These are phyloP conservation scores for Coleophoma cylindrospora DNA, from an alignment of 2,329 filamentous ascomycete genomes.

Conservation along the genomic window DNA sequence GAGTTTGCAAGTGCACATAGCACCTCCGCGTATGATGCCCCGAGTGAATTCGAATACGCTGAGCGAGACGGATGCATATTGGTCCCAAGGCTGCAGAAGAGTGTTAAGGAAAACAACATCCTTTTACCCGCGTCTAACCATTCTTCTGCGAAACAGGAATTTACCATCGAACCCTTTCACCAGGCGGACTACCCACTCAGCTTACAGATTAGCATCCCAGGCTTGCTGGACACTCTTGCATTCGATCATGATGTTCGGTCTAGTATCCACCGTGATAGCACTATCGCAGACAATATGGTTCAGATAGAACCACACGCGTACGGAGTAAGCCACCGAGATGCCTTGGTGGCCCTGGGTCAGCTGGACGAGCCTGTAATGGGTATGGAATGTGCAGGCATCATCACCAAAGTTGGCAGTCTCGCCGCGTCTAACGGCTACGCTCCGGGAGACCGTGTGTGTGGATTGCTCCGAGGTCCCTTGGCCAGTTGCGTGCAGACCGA, in stretches of 20 bases:
- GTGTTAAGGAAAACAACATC: not conserved
- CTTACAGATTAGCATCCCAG: slow-evolving; percentile 3
- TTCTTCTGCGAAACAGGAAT: not conserved
- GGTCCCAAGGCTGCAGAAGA: not conserved
- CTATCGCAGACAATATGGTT: slow-evolving; percentile 20
- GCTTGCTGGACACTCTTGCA: slow-evolving; percentile 10
- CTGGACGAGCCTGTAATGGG: slow-evolving; percentile 6
- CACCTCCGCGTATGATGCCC: not conserved
- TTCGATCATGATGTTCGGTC: not conserved
- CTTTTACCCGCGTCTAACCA: not conserved
- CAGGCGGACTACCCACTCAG: not conserved
- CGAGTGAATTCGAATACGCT: slow-evolving; percentile 17
- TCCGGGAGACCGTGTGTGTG: slow-evolving; percentile 11
- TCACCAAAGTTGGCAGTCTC: slow-evolving; percentile 7
- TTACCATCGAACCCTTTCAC: not conserved
- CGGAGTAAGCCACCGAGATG: slow-evolving; percentile 41
- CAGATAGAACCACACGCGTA: slow-evolving; percentile 29
- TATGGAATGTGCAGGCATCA: slow-evolving; percentile 5
- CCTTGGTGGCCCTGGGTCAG: slow-evolving; percentile 26
- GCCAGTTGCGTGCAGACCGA: slow-evolving; percentile 22
- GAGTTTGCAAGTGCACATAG: not conserved
- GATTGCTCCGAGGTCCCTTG: slow-evolving; percentile 23
- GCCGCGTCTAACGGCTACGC: not conserved
- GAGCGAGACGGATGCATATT: slow-evolving; percentile 20
- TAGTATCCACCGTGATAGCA: not conserved